Evolutionary conservation across 805 yeast species (phyloP), one percentile per base, ranked within the genome.

Genomic region (Myxozyma neglecta): DNA sequence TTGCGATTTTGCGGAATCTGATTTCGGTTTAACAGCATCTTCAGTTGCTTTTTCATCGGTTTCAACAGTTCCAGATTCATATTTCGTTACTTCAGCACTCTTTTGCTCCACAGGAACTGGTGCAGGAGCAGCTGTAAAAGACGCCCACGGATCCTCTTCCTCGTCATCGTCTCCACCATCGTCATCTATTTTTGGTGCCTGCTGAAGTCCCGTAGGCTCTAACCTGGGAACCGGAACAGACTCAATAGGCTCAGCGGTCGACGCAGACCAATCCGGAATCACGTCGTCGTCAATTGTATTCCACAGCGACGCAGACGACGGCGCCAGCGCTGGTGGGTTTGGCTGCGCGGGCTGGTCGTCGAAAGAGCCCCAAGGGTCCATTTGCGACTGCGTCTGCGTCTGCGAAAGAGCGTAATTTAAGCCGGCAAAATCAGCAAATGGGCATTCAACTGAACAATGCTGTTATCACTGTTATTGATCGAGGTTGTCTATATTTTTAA

Each of bases 61-160:
- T 42, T 42, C 46, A n/a, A 16, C 18, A 14, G 46, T 7, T 42
- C 10, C 10, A 13, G 20, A 3, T 42, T 6, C 46, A 42, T 4
- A 16, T 9, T 42, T 42, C 4, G 42, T 39, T 6, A 39, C 42
- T 39, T 39, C 42, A 3, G 6, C 3, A 39, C 42, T n/a, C n/a
- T 39, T 39, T 13, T 2, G n/a, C 13, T 39, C 42, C 29, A 32
- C 14, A 20, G 45, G 20, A 16, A 45, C n/a, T 13, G 46, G n/a
- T 3, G 56, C 20, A 14, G 59, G 59, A 13, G 60, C 18, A 14
- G 59, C 37, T 37, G 55, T 65, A 8, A 52, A 56, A n/a, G 66
- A 60, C 14, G 66, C 68, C 57, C 63, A 66, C 40, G 68, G 68
- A 44, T 68, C 70, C 24, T 61, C 60, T 29, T 59, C 65, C 10